These are phyloP conservation scores for Wickerhamiella infanticola DNA, from an alignment of 1,139 yeast genomes.

Conservation along the genomic window DNA sequence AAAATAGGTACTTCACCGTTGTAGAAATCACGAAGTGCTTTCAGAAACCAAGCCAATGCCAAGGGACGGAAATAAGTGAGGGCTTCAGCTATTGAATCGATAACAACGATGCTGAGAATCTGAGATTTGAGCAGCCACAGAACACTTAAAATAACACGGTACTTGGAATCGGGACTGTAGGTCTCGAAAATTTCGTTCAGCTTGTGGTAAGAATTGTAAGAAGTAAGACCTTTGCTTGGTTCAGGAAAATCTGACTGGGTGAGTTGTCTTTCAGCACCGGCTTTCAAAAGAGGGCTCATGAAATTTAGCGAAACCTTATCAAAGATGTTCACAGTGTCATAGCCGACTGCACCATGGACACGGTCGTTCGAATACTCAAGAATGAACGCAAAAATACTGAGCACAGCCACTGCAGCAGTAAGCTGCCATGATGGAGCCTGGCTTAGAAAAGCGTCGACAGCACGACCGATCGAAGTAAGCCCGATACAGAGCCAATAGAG, in stretches of 20 bases:
- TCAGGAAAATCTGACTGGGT: constrained; percentile 65
- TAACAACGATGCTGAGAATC: constrained; percentile 45
- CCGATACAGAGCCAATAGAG: constrained; percentile 13
- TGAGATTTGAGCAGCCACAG: constrained; percentile 42
- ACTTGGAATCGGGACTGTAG: constrained; percentile 32
- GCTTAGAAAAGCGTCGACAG: constrained; percentile 9
- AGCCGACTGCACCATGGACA: constrained; percentile 2
- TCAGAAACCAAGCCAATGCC: constrained; percentile 13
- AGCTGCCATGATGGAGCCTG: not conserved
- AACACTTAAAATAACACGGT: constrained; percentile 34
- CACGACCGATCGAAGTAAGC: constrained; percentile 6
- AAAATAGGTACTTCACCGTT: constrained; percentile 10
- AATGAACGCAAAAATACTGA: constrained; percentile 3
- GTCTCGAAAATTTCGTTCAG: constrained; percentile 32
- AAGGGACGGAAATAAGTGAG: constrained; percentile 30
- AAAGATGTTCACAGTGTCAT: constrained; percentile 63
- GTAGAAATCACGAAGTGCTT: constrained; percentile 8
- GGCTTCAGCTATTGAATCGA: constrained; percentile 57
- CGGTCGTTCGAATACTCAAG: constrained; percentile 9
- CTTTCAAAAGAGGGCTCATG: constrained; percentile 74
- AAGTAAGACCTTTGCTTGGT: constrained; percentile 19
- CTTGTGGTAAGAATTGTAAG: constrained; percentile 8
- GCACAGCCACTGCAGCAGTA: not conserved
- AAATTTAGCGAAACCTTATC: constrained; percentile 64
- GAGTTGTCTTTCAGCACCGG: constrained; percentile 54